Conservation (phyloP, 2,329 filamentous ascomycete genomes). For the Cephalotrichum gorgonifer region DNA sequence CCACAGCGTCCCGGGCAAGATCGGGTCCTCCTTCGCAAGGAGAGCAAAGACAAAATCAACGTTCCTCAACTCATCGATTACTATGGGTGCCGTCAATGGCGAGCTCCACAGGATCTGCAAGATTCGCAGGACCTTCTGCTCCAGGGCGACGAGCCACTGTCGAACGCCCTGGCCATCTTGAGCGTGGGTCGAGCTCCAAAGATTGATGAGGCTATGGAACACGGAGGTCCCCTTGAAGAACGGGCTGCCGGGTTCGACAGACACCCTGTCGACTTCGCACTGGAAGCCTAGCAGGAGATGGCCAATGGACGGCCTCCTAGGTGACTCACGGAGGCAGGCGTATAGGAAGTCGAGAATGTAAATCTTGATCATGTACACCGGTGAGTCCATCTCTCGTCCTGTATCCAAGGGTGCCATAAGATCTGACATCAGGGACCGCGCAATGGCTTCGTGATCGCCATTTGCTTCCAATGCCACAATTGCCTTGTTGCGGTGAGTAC, state of each 20-base stretch:
- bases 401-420: conserved; percentile 61
- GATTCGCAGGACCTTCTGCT: conserved; percentile 60
- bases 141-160: conserved; percentile 60
- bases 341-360: conserved; percentile 80
- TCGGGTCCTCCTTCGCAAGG: conserved; percentile 60
- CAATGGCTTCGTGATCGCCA: conserved; percentile 70
- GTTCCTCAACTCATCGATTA: conserved; percentile 68
- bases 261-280: conserved; percentile 61
- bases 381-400: conserved; percentile 57
- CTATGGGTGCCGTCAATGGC: conserved; percentile 62
- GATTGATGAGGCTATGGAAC: conserved; percentile 69
- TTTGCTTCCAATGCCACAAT: conserved; percentile 81
- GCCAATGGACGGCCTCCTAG: conserved; percentile 73
- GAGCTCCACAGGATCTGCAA: conserved; percentile 77
- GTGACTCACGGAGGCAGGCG: conserved; percentile 64
- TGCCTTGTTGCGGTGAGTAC: conserved; percentile 63
- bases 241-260: conserved; percentile 55
- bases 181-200: conserved; percentile 61
- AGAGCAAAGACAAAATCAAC: conserved; percentile 74
- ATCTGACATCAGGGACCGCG: conserved; percentile 59
- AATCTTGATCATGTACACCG: conserved; percentile 72
- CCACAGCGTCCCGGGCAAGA: conserved; percentile 62
- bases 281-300: conserved; percentile 84
- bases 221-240: conserved; percentile 66
- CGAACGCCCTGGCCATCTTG: conserved; percentile 50